Conservation (phyloP, 2,329 filamentous ascomycete genomes). For the Pezicula rhizophila region DNA sequence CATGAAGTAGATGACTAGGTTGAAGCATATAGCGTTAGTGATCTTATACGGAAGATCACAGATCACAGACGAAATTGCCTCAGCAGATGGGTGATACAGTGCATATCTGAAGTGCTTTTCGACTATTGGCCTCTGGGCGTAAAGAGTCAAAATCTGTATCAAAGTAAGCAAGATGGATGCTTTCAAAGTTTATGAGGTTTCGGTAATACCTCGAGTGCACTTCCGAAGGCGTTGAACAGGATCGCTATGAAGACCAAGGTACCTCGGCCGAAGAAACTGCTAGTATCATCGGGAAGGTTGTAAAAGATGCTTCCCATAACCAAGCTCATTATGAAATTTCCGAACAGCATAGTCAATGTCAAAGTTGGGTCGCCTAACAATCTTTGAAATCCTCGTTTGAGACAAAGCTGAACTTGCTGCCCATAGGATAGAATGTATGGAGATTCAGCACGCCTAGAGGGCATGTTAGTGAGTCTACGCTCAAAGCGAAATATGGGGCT, state of each 20-base stretch:
- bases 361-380: constrained; percentile 56
- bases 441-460: constrained; percentile 41
- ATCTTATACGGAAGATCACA: constrained; percentile 83
- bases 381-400: constrained; percentile 68
- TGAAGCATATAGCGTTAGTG: constrained; percentile 68
- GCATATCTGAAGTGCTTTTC: constrained; percentile 86
- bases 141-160: constrained; percentile 74
- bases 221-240: constrained; percentile 58
- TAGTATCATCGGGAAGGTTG: constrained; percentile 46
- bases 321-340: constrained; percentile 43
- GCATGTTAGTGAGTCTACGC: too few species aligned
- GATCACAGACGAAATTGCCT: constrained; percentile 49
- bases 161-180: constrained; percentile 8
- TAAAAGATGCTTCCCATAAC: constrained; percentile 56
- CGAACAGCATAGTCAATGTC: constrained; percentile 12
- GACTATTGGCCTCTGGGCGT: constrained; percentile 83
- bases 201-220: constrained; percentile 42
- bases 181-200: too few species aligned
- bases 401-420: constrained; percentile 44
- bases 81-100: constrained; percentile 82
- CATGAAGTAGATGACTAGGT: constrained; percentile 80
- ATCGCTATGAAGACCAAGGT: constrained; percentile 63
- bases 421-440: constrained; percentile 68
- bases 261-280: constrained; percentile 55
- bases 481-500: too few species aligned